Percentiles rank a stretch among this genome's conserved stretches.
Evolutionary conservation across 2,329 filamentous ascomycete genomes (phyloP).

Genomic region (Fusarium buxicola): DNA sequence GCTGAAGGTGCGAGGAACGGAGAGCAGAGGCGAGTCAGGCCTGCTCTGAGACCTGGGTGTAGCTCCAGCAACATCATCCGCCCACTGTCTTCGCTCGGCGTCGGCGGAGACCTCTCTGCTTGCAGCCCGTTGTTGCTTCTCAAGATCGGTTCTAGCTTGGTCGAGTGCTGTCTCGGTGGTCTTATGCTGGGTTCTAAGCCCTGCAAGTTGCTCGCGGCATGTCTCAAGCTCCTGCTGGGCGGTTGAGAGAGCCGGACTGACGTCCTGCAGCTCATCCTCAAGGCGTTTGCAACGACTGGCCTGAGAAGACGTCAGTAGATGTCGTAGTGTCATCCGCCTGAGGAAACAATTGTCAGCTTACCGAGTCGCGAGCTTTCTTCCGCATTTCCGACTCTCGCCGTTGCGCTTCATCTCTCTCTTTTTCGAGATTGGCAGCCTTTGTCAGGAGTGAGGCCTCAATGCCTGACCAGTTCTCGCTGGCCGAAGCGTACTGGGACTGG

Average conservation of each 20-base stretch:
- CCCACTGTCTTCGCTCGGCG: slow-evolving; percentile 61
- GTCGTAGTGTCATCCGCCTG: not conserved
- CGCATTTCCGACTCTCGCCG: slow-evolving; percentile 88
- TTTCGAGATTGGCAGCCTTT: slow-evolving; percentile 82
- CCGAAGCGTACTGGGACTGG: slow-evolving; percentile 93
- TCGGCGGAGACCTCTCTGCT: slow-evolving; percentile 52
- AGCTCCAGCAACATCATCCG: slow-evolving; percentile 60
- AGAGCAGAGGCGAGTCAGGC: slow-evolving; percentile 66
- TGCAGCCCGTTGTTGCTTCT: slow-evolving; percentile 57
- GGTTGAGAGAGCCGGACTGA: slow-evolving; percentile 71
- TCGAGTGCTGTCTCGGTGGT: slow-evolving; percentile 73
- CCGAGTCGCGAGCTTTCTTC: slow-evolving; percentile 87
- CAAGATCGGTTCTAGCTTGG: slow-evolving; percentile 63
- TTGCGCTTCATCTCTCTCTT: slow-evolving; percentile 87
- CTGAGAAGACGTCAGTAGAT: slow-evolving; percentile 53
- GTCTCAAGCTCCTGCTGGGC: slow-evolving; percentile 72
- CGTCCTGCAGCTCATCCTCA: slow-evolving; percentile 85
- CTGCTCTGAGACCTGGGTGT: slow-evolving; percentile 61
- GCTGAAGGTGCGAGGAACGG: slow-evolving; percentile 64
- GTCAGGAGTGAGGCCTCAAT: slow-evolving; percentile 89
- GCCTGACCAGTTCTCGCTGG: slow-evolving; percentile 97
- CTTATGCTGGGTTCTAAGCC: slow-evolving; percentile 73
- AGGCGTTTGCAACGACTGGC: slow-evolving; percentile 72
- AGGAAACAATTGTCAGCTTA: slow-evolving; percentile 58
- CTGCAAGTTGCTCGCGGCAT: slow-evolving; percentile 69